These are phyloP conservation scores for Agrocybe pediades DNA, from an alignment of 768 basidiomycete species.

Conservation along the genomic window DNA sequence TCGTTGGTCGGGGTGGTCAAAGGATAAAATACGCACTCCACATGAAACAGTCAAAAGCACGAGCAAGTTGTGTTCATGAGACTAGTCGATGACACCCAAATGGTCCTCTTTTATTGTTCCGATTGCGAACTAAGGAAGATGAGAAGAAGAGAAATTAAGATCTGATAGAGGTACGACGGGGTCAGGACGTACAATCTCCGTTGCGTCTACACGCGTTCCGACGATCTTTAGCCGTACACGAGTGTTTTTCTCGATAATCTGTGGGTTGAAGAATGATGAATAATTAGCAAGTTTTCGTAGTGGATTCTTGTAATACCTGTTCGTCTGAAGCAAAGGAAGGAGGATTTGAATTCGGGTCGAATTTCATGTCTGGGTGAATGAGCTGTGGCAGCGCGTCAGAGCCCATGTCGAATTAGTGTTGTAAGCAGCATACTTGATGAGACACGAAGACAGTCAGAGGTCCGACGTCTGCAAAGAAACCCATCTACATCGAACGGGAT, in stretches of 20 bases:
- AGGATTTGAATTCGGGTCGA: constrained; percentile 96
- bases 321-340: constrained; percentile 93
- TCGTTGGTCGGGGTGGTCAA: neutral
- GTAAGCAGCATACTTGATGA: constrained; percentile 68
- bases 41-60: neutral
- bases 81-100: constrained; percentile 84
- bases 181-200: constrained; percentile 79
- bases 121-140: constrained; percentile 78
- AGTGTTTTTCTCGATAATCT: constrained; percentile 95
- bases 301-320: constrained; percentile 48
- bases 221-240: constrained; percentile 94
- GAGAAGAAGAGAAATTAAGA: neutral
- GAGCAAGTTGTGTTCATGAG: too few relatives aligned
- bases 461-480: constrained; percentile 96
- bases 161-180: neutral
- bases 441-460: constrained; percentile 95
- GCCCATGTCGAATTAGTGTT: neutral
- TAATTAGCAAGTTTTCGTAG: neutral
- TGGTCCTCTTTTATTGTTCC: constrained; percentile 99
- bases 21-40: neutral
- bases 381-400: constrained; percentile 50
- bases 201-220: constrained; percentile 97
- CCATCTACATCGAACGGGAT: too few relatives aligned
- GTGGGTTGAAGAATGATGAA: constrained; percentile 2
- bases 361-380: constrained; percentile 91